Evolutionary conservation across 2,329 filamentous ascomycete species (phyloP).

Genomic region (Exophiala bonariae): DNA sequence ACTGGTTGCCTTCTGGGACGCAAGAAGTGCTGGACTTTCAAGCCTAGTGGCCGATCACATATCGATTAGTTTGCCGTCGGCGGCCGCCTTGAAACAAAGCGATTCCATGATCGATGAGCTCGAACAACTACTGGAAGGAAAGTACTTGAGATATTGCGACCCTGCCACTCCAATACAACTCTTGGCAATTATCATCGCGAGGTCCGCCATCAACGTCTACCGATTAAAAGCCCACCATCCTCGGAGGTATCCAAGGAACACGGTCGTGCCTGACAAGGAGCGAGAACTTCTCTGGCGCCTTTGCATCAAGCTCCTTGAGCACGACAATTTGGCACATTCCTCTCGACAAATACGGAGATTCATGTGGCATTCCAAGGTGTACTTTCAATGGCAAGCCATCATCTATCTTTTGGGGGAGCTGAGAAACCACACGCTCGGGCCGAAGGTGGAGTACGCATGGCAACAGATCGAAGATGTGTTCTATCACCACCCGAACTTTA

Average conservation of each 20-base stretch:
- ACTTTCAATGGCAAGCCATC: constrained; percentile 12
- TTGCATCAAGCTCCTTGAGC: constrained; percentile 37
- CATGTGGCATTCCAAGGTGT: constrained; percentile 38
- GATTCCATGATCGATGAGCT: constrained; percentile 37
- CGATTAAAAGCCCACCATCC: constrained; percentile 48
- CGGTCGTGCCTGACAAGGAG: constrained; percentile 32
- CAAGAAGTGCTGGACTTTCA: neutral
- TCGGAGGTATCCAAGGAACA: constrained; percentile 31
- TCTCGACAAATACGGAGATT: constrained; percentile 40
- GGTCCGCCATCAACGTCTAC: constrained; percentile 42
- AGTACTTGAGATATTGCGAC: constrained; percentile 54
- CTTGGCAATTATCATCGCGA: constrained; percentile 43
- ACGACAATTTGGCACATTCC: constrained; percentile 39
- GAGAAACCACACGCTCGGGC: constrained; percentile 34
- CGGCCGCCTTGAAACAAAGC: constrained; percentile 29
- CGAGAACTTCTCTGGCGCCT: constrained; percentile 40
- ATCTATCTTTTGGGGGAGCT: constrained; percentile 48
- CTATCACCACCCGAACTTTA: constrained; percentile 37
- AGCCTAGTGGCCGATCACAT: too few species aligned
- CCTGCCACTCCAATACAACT: constrained; percentile 47
- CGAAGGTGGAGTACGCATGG: constrained; percentile 44
- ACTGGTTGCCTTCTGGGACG: constrained; percentile 51
- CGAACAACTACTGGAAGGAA: constrained; percentile 53
- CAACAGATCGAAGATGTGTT: constrained; percentile 43
- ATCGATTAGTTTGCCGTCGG: constrained; percentile 13